Conservation (phyloP, 2,329 filamentous ascomycete species). For the Orbilia oligospora region DNA sequence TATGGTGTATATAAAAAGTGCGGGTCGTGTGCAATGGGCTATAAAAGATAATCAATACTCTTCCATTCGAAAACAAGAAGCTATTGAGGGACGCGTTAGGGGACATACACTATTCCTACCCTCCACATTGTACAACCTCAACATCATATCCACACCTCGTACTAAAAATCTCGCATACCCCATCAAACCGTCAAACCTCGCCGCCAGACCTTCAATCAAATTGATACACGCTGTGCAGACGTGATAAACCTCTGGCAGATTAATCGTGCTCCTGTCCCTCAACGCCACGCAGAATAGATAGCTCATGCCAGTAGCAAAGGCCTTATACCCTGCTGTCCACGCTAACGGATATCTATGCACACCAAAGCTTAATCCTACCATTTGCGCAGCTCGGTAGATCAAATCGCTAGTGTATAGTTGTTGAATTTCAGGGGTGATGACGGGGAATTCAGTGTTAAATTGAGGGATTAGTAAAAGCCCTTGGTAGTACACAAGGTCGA, state of each 20-base stretch:
- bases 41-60: too few relatives aligned
- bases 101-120: slow-evolving; percentile 38
- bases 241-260: slow-evolving; percentile 50
- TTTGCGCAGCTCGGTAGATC: slow-evolving; percentile 47
- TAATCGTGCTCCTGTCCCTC: slow-evolving; percentile 29
- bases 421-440: slow-evolving; percentile 28
- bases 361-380: slow-evolving; percentile 55
- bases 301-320: slow-evolving; percentile 54
- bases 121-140: slow-evolving; percentile 54
- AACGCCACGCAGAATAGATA: slow-evolving; percentile 47
- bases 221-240: slow-evolving; percentile 56
- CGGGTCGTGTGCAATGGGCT: slow-evolving; percentile 50
- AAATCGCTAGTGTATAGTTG: slow-evolving; percentile 37
- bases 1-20: slow-evolving; percentile 57
- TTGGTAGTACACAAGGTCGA: slow-evolving; percentile 53
- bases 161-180: slow-evolving; percentile 48
- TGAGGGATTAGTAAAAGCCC: slow-evolving; percentile 53
- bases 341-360: slow-evolving; percentile 52
- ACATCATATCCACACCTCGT: slow-evolving; percentile 53
- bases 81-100: too few relatives aligned
- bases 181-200: slow-evolving; percentile 50
- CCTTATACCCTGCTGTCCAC: slow-evolving; percentile 58
- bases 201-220: slow-evolving; percentile 45
- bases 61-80: too few relatives aligned
- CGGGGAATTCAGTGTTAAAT: slow-evolving; percentile 51